Conservation (phyloP, 2,329 filamentous ascomycete species). For the Colletotrichum chrysophilum region DNA sequence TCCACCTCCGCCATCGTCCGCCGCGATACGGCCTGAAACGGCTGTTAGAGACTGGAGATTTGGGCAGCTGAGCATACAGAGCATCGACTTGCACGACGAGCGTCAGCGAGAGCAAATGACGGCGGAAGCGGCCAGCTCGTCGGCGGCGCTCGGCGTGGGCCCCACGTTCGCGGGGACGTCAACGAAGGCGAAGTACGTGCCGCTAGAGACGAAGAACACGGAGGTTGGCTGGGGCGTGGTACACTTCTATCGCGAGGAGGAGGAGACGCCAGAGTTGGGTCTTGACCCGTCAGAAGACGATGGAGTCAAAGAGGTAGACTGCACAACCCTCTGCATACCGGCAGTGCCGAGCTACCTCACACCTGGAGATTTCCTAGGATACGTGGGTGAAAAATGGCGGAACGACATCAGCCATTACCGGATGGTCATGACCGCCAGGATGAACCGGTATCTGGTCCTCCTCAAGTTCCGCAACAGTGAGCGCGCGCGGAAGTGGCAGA, state of each 20-base stretch:
- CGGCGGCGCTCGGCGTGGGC: slow-evolving; percentile 57
- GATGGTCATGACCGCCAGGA: slow-evolving; percentile 87
- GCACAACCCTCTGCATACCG: slow-evolving; percentile 89
- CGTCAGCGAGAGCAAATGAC: slow-evolving; percentile 34
- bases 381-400: slow-evolving; percentile 86
- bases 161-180: slow-evolving; percentile 70
- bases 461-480: slow-evolving; percentile 87
- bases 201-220: slow-evolving; percentile 73
- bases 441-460: slow-evolving; percentile 93
- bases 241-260: slow-evolving; percentile 87
- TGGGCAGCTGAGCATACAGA: slow-evolving; percentile 77
- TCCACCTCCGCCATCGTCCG: slow-evolving; percentile 46
- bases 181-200: slow-evolving; percentile 82
- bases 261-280: slow-evolving; percentile 69
- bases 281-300: slow-evolving; percentile 31
- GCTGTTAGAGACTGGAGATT: slow-evolving; percentile 79
- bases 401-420: slow-evolving; percentile 90
- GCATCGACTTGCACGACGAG: slow-evolving; percentile 70
- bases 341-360: slow-evolving; percentile 95
- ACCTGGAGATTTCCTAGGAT: slow-evolving; percentile 88
- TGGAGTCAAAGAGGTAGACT: slow-evolving; percentile 61
- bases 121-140: slow-evolving; percentile 44
- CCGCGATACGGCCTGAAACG: slow-evolving; percentile 51
- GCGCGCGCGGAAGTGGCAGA: slow-evolving; percentile 80
- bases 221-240: slow-evolving; percentile 92